phyloP scores from a whole-genome alignment of 129 eudicot genomes.

The Deinandra increscens region DNA sequence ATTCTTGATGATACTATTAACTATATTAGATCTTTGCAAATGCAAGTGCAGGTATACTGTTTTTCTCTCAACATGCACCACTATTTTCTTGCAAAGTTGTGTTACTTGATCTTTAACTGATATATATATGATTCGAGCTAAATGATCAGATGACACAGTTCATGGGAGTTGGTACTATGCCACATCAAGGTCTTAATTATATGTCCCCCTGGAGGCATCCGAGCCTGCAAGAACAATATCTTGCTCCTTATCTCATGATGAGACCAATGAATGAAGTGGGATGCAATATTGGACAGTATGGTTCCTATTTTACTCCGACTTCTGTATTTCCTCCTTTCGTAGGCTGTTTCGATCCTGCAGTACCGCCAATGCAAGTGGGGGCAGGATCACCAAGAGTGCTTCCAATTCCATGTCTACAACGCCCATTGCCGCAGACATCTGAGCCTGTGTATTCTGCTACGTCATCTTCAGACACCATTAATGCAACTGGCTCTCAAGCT shows the following conservation, averaged over 20 bases:
- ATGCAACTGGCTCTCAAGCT: too few species aligned
- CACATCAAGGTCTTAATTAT: conserved; percentile 23
- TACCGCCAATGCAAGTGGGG: conserved; percentile 5
- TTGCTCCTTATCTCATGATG: conserved; percentile 11
- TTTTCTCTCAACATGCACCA: too few species aligned
- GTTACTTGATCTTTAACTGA: background rate
- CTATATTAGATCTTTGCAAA: conserved; percentile 27
- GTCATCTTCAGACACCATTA: too few species aligned
- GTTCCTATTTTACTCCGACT: background rate
- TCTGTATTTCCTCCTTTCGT: conserved; percentile 16
- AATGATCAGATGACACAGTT: conserved; percentile 28
- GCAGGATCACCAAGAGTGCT: conserved; percentile 11
- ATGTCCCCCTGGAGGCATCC: conserved; percentile 1
- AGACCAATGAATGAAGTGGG: conserved; percentile 20
- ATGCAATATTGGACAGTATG: background rate
- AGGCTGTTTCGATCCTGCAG: background rate
- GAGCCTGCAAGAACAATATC: conserved; percentile 21
- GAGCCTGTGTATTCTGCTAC: conserved; percentile 2
- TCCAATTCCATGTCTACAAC: background rate
- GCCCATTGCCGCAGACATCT: background rate
- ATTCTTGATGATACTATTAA: too few species aligned
- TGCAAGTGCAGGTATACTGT: conserved; percentile 40
- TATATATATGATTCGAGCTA: background rate
- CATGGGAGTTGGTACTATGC: conserved; percentile 6
- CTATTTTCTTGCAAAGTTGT: too few species aligned